phyloP scores from a whole-genome alignment of 768 basidiomycete genomes.

The Tulasnella sp. region DNA sequence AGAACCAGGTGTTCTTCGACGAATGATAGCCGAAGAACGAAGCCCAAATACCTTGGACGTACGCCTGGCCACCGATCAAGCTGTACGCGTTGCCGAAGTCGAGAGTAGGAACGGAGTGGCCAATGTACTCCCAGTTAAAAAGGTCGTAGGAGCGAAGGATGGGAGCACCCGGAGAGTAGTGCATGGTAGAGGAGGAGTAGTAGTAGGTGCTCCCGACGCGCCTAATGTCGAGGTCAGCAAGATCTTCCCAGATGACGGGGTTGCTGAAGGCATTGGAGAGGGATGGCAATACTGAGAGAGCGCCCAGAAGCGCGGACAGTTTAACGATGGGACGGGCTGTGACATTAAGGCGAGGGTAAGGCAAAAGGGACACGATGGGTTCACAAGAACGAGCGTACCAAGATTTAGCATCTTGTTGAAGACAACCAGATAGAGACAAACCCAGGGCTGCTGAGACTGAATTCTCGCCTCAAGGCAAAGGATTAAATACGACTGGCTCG shows the following conservation, averaged over 20 bases:
- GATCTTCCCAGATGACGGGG: slow-evolving; percentile 27
- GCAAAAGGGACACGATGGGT: not conserved
- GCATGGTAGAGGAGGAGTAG: slow-evolving; percentile 27
- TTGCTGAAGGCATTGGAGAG: slow-evolving; percentile 17
- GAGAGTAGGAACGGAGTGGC: slow-evolving; percentile 24
- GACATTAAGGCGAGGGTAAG: not conserved
- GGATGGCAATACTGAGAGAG: slow-evolving; percentile 1
- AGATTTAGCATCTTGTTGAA: not conserved
- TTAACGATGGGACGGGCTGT: not conserved
- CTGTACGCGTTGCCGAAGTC: slow-evolving; percentile 25
- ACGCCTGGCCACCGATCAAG: slow-evolving; percentile 4
- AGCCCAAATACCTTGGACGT: slow-evolving; percentile 27
- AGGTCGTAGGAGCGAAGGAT: slow-evolving; percentile 8
- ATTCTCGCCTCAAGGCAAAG: not conserved
- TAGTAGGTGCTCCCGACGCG: slow-evolving; percentile 26
- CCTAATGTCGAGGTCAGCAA: slow-evolving; percentile 25
- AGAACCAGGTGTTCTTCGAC: not conserved
- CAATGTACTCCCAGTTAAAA: slow-evolving; percentile 13
- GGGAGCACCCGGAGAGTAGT: slow-evolving; percentile 27
- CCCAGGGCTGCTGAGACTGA: not conserved
- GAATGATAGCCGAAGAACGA: slow-evolving; percentile 26
- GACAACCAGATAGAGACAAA: not conserved
- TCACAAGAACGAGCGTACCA: not conserved
- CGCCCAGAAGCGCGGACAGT: slow-evolving; percentile 8
- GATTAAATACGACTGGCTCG: not conserved